Percentiles rank a stretch among this genome's conserved stretches.
These are phyloP conservation scores for Rubia peregrina DNA, from an alignment of 305 asterid genomes.

Conservation along the genomic window DNA sequence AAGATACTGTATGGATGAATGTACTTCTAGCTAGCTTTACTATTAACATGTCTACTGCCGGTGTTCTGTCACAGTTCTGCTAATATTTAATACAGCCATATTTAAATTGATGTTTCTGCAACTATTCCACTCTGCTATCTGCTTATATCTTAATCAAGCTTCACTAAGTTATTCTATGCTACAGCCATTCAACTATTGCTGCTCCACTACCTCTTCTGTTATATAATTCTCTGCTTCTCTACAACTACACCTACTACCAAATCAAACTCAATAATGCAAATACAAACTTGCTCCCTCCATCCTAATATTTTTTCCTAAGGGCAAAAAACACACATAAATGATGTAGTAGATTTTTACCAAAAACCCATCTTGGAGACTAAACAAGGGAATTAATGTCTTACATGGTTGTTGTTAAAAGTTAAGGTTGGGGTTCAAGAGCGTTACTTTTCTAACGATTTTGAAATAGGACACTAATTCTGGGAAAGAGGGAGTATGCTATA, in stretches of 20 bases:
- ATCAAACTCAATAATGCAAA: neutral
- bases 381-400: neutral
- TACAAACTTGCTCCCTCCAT: neutral
- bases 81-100: too few relatives aligned
- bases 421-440: neutral
- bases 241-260: neutral
- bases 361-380: neutral
- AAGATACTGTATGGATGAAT: neutral
- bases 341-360: neutral
- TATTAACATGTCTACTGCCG: too few relatives aligned
- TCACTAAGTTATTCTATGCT: neutral
- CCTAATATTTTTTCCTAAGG: neutral
- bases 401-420: neutral
- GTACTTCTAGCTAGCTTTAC: too few relatives aligned
- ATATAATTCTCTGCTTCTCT: neutral
- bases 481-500: neutral
- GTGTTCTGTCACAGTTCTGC: too few relatives aligned
- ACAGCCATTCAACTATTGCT: neutral
- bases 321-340: too few relatives aligned
- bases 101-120: too few relatives aligned
- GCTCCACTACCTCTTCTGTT: neutral
- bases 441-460: neutral
- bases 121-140: too few relatives aligned
- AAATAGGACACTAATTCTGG: neutral
- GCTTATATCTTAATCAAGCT: neutral